Evolutionary conservation across 768 basidiomycete genomes (phyloP).

Genomic region (Naganishia vishniacii): DNA sequence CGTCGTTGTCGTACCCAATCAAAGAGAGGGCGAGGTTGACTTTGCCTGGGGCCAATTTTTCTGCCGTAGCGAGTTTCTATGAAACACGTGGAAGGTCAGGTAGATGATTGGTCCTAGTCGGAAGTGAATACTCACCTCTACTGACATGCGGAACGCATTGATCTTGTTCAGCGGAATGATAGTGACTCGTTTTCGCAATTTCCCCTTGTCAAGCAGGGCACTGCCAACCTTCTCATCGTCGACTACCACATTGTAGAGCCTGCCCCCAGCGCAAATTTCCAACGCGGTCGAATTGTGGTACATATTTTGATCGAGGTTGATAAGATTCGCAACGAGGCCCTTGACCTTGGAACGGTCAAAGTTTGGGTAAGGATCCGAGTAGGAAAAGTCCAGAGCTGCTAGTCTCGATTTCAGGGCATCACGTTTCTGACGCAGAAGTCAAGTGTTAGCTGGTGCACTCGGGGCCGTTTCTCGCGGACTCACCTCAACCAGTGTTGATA

Average conservation of each 20-base stretch:
- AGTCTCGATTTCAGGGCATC: constrained; percentile 60
- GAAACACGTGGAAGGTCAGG: not conserved
- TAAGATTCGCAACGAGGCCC: constrained; percentile 84
- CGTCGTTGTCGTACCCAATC: constrained; percentile 72
- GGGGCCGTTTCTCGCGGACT: constrained; percentile 20
- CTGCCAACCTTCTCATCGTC: constrained; percentile 84
- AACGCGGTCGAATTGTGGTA: constrained; percentile 79
- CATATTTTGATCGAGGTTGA: constrained; percentile 65
- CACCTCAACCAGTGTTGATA: constrained; percentile 63
- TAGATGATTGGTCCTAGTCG: not conserved
- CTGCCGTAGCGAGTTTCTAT: constrained; percentile 72
- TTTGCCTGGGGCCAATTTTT: constrained; percentile 68
- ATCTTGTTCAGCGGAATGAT: constrained; percentile 94
- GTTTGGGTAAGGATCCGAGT: constrained; percentile 64
- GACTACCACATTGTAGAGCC: constrained; percentile 88
- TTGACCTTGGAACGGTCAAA: constrained; percentile 85
- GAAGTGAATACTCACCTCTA: constrained; percentile 51
- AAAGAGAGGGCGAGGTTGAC: constrained; percentile 83
- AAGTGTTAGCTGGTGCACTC: not conserved
- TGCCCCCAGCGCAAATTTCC: constrained; percentile 83
- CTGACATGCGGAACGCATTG: constrained; percentile 56
- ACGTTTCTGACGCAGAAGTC: constrained; percentile 33
- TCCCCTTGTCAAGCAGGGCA: constrained; percentile 69
- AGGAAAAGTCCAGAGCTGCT: constrained; percentile 74
- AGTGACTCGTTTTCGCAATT: constrained; percentile 79